These are phyloP conservation scores for Fusarium sulawesiense DNA, from an alignment of 2,329 filamentous ascomycete species.

Conservation along the genomic window DNA sequence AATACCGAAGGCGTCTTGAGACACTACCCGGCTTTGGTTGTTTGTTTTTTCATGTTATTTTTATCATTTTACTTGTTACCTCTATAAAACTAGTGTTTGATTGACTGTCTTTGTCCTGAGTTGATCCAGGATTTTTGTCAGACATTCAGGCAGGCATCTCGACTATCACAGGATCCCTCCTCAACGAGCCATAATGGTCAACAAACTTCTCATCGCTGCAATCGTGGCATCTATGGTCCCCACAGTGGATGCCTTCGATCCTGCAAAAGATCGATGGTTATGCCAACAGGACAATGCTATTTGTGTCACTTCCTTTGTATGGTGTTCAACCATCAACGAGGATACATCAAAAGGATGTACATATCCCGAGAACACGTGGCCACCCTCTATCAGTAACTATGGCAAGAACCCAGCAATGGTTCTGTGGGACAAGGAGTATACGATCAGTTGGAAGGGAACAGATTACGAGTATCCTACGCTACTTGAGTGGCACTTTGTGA, in stretches of 20 bases:
- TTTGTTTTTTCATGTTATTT: not conserved
- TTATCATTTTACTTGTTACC: not conserved
- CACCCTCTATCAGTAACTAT: constrained; percentile 2
- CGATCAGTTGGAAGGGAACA: constrained; percentile 28
- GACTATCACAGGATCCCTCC: not conserved
- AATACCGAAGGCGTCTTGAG: constrained; percentile 2
- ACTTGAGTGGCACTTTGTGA: constrained; percentile 30
- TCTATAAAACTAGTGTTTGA: not conserved
- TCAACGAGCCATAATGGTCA: not conserved
- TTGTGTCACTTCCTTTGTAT: constrained; percentile 37
- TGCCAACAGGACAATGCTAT: constrained; percentile 28
- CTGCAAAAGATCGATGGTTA: constrained; percentile 25
- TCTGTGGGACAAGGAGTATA: constrained; percentile 31
- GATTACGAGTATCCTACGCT: constrained; percentile 27
- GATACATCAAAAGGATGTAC: constrained; percentile 21
- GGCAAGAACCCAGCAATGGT: constrained; percentile 27
- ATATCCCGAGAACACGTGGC: constrained; percentile 20
- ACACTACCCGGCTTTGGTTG: not conserved
- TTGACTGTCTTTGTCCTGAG: not conserved
- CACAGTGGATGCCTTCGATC: constrained; percentile 10
- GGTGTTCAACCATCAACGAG: constrained; percentile 31
- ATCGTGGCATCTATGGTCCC: not conserved
- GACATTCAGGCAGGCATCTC: not conserved
- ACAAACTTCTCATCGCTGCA: constrained; percentile 8
- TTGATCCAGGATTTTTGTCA: not conserved